A percentile compares a stretch with the other conserved stretches of the same genome.
Evolutionary conservation across 805 yeast genomes (phyloP).

Genomic region (Lipomyces kockii): DNA sequence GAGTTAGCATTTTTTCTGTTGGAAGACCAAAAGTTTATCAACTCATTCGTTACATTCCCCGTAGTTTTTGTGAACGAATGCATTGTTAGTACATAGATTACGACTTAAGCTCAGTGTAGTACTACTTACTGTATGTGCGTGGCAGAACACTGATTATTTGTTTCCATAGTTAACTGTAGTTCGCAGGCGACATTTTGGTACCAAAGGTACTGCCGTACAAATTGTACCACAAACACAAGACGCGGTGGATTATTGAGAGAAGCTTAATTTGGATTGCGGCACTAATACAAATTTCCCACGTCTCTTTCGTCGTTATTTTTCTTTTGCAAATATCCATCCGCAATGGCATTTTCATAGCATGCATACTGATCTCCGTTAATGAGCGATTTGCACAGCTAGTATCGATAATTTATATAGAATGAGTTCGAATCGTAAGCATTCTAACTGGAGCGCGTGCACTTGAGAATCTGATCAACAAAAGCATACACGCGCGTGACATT

Average conservation of each 20-base stretch:
- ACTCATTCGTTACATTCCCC: no score
- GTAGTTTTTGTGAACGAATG: no score
- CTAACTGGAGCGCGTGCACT: background rate
- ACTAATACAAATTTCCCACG: background rate
- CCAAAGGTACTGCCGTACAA: background rate
- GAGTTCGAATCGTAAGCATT: background rate
- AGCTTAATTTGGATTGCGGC: background rate
- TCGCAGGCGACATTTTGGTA: background rate
- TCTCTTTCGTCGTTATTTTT: background rate
- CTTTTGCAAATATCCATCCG: background rate
- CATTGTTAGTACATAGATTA: no score
- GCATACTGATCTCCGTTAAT: background rate
- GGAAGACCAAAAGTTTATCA: no score
- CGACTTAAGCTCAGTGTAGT: no score
- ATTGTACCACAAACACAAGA: background rate
- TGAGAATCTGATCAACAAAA: background rate
- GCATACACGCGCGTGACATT: background rate
- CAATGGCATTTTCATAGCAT: background rate
- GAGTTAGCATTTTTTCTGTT: no score
- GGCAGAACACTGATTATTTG: no score
- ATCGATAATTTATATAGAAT: background rate
- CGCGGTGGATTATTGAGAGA: background rate
- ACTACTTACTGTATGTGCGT: no score
- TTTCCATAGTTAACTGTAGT: no score
- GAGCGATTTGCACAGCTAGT: background rate